These are phyloP conservation scores for Diaporthe sp. DNA, from an alignment of 2,329 filamentous ascomycete species.

Conservation along the genomic window DNA sequence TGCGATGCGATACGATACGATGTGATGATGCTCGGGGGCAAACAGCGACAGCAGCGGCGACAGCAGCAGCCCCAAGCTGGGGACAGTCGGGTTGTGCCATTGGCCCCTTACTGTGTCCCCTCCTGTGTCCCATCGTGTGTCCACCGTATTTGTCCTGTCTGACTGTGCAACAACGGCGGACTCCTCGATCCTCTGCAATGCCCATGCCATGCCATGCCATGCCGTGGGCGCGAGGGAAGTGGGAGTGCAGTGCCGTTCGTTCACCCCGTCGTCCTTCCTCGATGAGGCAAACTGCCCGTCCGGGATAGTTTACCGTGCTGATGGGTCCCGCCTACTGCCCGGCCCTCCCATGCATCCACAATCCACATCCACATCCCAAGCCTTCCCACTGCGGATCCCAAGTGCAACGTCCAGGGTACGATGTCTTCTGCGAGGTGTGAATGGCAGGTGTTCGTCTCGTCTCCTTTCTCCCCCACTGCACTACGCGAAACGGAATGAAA, in stretches of 20 bases:
- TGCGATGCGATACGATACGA: background rate
- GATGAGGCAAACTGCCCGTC: constrained; percentile 32
- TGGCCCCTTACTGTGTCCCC: background rate
- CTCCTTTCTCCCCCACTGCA: constrained; percentile 38
- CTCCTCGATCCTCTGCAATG: background rate
- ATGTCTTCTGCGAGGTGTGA: constrained; percentile 8
- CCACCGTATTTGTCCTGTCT: constrained; percentile 11
- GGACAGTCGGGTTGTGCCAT: background rate
- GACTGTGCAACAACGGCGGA: constrained; percentile 2
- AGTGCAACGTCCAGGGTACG: constrained; percentile 30
- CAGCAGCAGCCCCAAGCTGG: background rate
- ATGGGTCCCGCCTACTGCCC: constrained; percentile 33
- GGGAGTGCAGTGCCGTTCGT: constrained; percentile 14
- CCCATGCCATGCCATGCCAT: background rate
- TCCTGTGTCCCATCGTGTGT: background rate
- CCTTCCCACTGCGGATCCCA: constrained; percentile 7
- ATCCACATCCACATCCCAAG: constrained; percentile 10
- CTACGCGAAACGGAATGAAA: constrained; percentile 41
- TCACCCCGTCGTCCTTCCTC: background rate
- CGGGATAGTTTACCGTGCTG: constrained; percentile 32
- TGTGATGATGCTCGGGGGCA: constrained; percentile 2
- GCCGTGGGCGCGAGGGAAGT: background rate
- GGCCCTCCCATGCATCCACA: constrained; percentile 20
- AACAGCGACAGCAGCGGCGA: background rate
- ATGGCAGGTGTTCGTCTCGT: constrained; percentile 37